phyloP scores from a whole-genome alignment of 305 asterid genomes.

The Coffea humblotiana region DNA sequence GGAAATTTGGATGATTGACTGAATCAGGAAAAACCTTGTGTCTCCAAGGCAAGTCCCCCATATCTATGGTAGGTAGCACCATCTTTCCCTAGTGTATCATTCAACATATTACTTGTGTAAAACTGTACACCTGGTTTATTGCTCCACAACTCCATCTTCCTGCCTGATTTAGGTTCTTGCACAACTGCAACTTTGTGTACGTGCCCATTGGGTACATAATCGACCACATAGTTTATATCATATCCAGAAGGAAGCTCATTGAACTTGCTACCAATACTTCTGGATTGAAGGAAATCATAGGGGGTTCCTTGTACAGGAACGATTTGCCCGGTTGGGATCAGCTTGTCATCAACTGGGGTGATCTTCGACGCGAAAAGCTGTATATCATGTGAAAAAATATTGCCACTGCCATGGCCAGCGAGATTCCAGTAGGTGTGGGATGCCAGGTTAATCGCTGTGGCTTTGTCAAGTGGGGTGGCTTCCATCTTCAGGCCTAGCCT shows the following conservation, averaged over 20 bases:
- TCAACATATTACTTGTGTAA: constrained; percentile 64
- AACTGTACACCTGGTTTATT: constrained; percentile 78
- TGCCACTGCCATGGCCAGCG: constrained; percentile 67
- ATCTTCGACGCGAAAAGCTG: constrained; percentile 51
- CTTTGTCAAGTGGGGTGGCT: constrained; percentile 53
- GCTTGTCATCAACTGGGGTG: constrained; percentile 57
- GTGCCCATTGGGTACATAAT: constrained; percentile 29
- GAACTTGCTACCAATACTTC: constrained; percentile 47
- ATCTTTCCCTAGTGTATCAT: constrained; percentile 47
- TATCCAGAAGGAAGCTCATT: constrained; percentile 48
- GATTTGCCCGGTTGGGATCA: constrained; percentile 72
- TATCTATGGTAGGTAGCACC: constrained; percentile 49
- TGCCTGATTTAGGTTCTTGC: constrained; percentile 45
- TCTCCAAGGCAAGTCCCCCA: constrained; percentile 68
- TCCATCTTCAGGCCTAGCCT: constrained; percentile 54
- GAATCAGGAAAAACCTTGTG: constrained; percentile 91
- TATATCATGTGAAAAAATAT: constrained; percentile 57
- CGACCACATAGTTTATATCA: constrained; percentile 73
- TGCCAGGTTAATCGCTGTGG: constrained; percentile 79
- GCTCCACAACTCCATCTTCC: constrained; percentile 86
- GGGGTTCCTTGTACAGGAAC: constrained; percentile 49
- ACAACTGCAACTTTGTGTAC: constrained; percentile 50
- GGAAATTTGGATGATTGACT: constrained; percentile 75
- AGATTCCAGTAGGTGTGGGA: constrained; percentile 90
- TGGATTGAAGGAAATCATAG: constrained; percentile 61